phyloP scores from a whole-genome alignment of 2,329 filamentous ascomycete genomes.

The Mycocentrospora acerina region DNA sequence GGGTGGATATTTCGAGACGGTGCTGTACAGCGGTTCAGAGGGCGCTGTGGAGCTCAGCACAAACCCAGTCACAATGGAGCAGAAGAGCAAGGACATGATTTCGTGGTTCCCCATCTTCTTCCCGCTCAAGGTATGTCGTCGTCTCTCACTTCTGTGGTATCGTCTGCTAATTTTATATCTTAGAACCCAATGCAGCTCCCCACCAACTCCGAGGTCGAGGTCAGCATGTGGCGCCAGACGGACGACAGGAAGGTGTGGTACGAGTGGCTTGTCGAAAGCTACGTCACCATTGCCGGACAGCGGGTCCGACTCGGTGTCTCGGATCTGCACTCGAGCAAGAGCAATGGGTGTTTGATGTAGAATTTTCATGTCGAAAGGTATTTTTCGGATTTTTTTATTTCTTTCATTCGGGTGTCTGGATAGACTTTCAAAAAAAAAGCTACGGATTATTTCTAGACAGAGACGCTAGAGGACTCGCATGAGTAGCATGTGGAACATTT shows the following conservation, averaged over 20 bases:
- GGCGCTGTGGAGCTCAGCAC: constrained; percentile 83
- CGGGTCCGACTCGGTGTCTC: constrained; percentile 64
- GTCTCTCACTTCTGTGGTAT: background rate
- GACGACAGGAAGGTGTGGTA: constrained; percentile 98
- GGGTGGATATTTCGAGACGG: constrained; percentile 93
- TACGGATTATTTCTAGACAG: too few species aligned
- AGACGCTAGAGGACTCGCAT: too few species aligned
- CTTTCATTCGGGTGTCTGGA: too few species aligned
- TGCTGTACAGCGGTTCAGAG: constrained; percentile 69
- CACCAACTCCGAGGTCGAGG: constrained; percentile 78
- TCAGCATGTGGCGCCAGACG: constrained; percentile 95
- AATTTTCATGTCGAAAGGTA: too few species aligned
- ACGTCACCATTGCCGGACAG: constrained; percentile 61
- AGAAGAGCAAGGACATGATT: constrained; percentile 96
- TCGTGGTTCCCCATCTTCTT: constrained; percentile 99
- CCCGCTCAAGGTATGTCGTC: constrained; percentile 74
- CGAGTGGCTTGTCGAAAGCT: constrained; percentile 94
- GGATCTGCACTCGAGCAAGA: constrained; percentile 42
- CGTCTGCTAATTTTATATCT: constrained; percentile 4
- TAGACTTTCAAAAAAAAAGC: too few species aligned
- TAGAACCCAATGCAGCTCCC: constrained; percentile 85
- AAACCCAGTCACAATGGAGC: constrained; percentile 86
- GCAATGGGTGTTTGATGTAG: constrained; percentile 44
- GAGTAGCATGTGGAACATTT: too few species aligned
- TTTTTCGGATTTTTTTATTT: background rate